Percentiles rank a stretch among this genome's conserved stretches.
These are phyloP conservation scores for Sonneratia caseolaris DNA, from an alignment of 345 rosid species.

Conservation along the genomic window DNA sequence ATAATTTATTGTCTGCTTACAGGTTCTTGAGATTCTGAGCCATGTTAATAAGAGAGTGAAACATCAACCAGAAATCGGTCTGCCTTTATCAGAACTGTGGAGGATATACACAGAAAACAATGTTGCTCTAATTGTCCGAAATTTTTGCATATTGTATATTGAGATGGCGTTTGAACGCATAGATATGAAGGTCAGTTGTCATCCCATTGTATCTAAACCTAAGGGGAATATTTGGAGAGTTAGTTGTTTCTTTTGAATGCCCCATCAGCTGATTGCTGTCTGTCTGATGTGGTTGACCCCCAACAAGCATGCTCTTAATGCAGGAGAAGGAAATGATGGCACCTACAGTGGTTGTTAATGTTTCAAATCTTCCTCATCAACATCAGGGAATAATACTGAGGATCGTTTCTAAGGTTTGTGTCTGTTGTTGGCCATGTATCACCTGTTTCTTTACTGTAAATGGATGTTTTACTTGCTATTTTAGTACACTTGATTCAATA, in stretches of 20 bases:
- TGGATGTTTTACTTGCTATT: neutral
- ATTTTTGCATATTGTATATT: constrained; percentile 77
- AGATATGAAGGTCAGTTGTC: constrained; percentile 42
- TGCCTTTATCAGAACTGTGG: constrained; percentile 72
- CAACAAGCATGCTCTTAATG: constrained; percentile 1
- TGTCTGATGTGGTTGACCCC: constrained; percentile 6
- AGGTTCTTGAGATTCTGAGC: constrained; percentile 95
- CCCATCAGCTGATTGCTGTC: constrained; percentile 4
- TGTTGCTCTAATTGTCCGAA: constrained; percentile 69
- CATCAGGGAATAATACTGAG: constrained; percentile 82
- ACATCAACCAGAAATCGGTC: constrained; percentile 62
- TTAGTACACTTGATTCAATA: neutral
- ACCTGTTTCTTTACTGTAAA: neutral
- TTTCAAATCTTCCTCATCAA: constrained; percentile 68
- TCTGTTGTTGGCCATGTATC: constrained; percentile 1
- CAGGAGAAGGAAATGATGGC: constrained; percentile 82
- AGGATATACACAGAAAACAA: constrained; percentile 41
- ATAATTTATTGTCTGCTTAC: constrained; percentile 2
- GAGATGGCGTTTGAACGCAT: constrained; percentile 94
- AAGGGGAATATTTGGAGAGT: neutral
- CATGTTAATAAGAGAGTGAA: constrained; percentile 97
- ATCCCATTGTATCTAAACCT: neutral
- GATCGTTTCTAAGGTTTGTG: constrained; percentile 51
- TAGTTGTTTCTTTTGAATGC: neutral
- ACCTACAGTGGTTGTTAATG: constrained; percentile 46